Percentiles rank a stretch among this genome's conserved stretches.
These are phyloP conservation scores for Fusarium incarnatum DNA, from an alignment of 2,329 filamentous ascomycete species.

Conservation along the genomic window DNA sequence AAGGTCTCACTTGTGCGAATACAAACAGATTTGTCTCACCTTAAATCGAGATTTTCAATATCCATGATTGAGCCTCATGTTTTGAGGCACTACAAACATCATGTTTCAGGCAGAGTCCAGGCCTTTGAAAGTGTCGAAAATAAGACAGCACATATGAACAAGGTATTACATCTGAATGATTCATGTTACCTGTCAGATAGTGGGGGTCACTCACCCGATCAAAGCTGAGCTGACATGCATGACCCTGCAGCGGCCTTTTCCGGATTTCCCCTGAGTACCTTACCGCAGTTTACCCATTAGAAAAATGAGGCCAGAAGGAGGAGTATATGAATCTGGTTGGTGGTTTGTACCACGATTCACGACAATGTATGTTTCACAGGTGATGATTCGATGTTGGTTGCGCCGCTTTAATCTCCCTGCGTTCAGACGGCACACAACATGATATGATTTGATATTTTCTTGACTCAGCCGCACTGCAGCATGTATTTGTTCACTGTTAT, in stretches of 20 bases:
- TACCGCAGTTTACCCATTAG: background rate
- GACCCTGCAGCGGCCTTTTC: conserved; percentile 16
- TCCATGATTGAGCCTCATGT: background rate
- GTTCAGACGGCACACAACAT: background rate
- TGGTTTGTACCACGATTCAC: background rate
- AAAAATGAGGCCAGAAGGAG: conserved; percentile 3
- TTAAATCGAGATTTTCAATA: no score
- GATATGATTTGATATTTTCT: background rate
- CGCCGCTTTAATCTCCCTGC: background rate
- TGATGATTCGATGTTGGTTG: background rate
- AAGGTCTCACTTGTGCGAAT: no score
- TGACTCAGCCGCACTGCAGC: background rate
- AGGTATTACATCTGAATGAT: background rate
- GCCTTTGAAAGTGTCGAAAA: background rate
- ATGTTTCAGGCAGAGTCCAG: background rate
- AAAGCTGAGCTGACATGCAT: conserved; percentile 3
- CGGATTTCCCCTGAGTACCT: background rate
- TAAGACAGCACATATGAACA: background rate
- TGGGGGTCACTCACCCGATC: conserved; percentile 2
- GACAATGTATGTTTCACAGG: background rate
- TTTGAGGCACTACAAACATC: background rate
- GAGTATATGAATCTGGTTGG: background rate
- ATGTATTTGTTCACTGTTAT: background rate
- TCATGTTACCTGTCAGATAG: conserved; percentile 8
- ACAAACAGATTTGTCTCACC: background rate